Evolutionary conservation across 345 rosid species (phyloP).

Genomic region (Eucalyptus globulus): DNA sequence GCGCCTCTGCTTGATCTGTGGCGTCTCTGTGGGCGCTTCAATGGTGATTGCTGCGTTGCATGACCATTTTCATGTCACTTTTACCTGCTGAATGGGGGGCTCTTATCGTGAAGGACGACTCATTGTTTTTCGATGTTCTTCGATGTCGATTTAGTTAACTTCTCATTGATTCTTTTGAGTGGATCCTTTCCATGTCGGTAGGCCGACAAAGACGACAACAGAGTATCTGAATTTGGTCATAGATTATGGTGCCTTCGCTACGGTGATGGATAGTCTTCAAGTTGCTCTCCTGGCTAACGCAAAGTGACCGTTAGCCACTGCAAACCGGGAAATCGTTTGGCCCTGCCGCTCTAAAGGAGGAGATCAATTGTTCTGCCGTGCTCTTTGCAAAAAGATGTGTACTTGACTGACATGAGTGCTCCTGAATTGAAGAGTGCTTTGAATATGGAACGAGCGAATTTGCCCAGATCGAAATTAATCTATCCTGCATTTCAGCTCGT

Average conservation of each 20-base stretch:
- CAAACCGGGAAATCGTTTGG: not conserved
- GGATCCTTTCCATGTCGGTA: fast-evolving
- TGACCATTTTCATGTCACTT: not conserved
- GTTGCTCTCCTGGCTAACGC: not conserved
- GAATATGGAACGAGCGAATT: not conserved
- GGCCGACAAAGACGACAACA: not conserved
- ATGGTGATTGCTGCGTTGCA: constrained; percentile 24
- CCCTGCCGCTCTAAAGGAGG: not conserved
- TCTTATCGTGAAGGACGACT: not conserved
- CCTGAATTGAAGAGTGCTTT: not conserved
- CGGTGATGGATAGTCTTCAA: not conserved
- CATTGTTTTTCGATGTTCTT: not conserved
- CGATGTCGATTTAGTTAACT: not conserved
- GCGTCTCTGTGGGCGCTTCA: constrained; percentile 43
- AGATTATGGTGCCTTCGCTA: fast-evolving
- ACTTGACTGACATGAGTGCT: not conserved
- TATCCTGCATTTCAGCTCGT: not conserved
- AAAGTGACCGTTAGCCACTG: not conserved
- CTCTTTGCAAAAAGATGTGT: not conserved
- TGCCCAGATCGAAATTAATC: not conserved
- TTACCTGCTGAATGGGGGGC: not conserved
- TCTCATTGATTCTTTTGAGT: not conserved
- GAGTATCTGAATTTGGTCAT: not conserved
- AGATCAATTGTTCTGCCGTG: not conserved
- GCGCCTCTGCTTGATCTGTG: constrained; percentile 65